Conservation (phyloP, 257 asterid genomes). For the Jaltomata sinuosa region DNA sequence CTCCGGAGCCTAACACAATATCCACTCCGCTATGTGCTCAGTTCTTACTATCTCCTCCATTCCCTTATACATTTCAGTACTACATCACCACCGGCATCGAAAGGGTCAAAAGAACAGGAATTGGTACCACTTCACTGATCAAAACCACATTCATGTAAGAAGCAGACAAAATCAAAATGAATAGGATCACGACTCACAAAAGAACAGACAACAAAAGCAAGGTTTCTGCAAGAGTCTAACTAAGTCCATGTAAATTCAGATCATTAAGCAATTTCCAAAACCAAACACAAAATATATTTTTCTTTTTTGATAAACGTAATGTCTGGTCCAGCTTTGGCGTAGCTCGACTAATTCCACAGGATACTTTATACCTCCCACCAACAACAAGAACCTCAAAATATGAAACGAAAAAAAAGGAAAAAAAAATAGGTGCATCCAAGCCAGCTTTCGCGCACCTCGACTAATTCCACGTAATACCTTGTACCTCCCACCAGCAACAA, state of each 20-base stretch:
- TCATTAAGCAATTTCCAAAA: background rate
- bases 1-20: constrained; percentile 94
- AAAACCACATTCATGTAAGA: background rate
- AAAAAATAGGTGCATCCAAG: too few species aligned
- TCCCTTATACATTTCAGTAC: background rate
- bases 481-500: too few species aligned
- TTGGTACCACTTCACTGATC: background rate
- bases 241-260: too few species aligned
- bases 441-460: too few species aligned
- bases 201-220: background rate
- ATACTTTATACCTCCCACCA: too few species aligned
- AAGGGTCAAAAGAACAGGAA: background rate
- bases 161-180: background rate
- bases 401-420: too few species aligned
- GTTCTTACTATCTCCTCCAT: background rate
- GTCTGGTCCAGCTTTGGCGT: too few species aligned
- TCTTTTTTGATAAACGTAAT: too few species aligned
- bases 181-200: background rate
- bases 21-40: constrained; percentile 91
- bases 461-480: too few species aligned
- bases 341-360: too few species aligned
- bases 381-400: too few species aligned
- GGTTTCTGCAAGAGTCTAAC: background rate
- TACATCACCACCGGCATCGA: background rate
- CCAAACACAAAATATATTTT: background rate